Conservation (phyloP, 192 early-diverging fungal genomes). For the Phlyctochytrium planicorne region DNA sequence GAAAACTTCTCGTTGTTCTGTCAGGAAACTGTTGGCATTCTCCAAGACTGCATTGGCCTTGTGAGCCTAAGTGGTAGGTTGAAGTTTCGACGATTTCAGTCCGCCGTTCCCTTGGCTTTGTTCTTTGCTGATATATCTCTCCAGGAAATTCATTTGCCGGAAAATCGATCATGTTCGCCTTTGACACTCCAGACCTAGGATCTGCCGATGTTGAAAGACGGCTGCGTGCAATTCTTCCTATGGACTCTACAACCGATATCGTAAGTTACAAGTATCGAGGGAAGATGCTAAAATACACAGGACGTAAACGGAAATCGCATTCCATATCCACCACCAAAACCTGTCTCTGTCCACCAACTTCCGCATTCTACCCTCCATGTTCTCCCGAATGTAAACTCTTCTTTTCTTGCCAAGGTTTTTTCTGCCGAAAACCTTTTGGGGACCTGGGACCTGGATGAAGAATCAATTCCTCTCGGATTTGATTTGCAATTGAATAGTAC, state of each 20-base stretch:
- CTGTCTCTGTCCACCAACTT: neutral
- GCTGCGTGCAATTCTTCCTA: slow-evolving; percentile 9
- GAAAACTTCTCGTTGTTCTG: slow-evolving; percentile 14
- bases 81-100: neutral
- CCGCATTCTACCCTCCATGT: slow-evolving; percentile 6
- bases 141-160: slow-evolving; percentile 11
- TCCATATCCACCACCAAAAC: neutral
- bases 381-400: neutral
- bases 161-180: slow-evolving; percentile 15
- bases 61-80: slow-evolving; percentile 16
- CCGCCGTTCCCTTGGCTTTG: too few relatives aligned
- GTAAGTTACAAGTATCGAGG: neutral
- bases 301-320: neutral
- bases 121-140: too few relatives aligned
- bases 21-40: slow-evolving; percentile 16
- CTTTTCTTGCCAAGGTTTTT: neutral
- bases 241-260: neutral
- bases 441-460: neutral
- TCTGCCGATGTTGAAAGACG: slow-evolving; percentile 16
- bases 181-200: slow-evolving; percentile 21
- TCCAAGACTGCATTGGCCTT: slow-evolving; percentile 25
- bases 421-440: neutral
- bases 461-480: neutral
- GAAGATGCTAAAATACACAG: neutral
- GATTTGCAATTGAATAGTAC: neutral